Base-by-base conservation (phyloP, 768 basidiomycete genomes). In the Podaxis rugospora region DNA sequence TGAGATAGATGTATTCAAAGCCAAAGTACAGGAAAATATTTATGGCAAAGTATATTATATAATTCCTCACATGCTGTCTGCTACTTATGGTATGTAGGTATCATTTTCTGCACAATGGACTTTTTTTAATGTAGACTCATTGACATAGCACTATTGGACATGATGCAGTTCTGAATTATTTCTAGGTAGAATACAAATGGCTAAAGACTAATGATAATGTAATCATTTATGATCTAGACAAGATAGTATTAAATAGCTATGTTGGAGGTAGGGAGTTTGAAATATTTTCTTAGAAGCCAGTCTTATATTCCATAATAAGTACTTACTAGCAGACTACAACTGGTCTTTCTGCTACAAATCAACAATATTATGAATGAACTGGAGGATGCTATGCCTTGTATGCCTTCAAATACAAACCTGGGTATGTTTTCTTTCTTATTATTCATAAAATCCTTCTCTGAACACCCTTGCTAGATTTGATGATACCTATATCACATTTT, bases 1-100 rank as follows among this genome's bases (percentile, higher is more conserved):
- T 5, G 86, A 89, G 66, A 86, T 89, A 57, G 87, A 89, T 68
- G 72, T 87, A 61, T 75, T 89, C 56, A 86, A 89, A 70, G 85
- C 86, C 7, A 70, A 70, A 10, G 70, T 76, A 4, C 39, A 40
- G 14, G 68, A 71, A 4, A 66, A 67, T 14, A 69, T 66, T 2
- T 56, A 70, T 10, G 74, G 73, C 35, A 60, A 72, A 62, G 72
- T 73, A 52, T 32, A 60, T 18, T n/a, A 21, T 18, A 21, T 13
- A 35, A 10, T 37, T 58, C 46, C 21, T 37, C 1, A 5, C 1
- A 54, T 32, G 28, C 25, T 5, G 5, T 6, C 42, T 54, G 25
- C 39, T 39, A 32, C 32, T 16, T 44, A 27, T 18, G 14, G 64
- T 68, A 9, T 5, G 6, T 55, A 75, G 73, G 81, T 82, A 3